Evolutionary conservation across 2,329 filamentous ascomycete genomes (phyloP).

Genomic region (Monilinia fructicola): DNA sequence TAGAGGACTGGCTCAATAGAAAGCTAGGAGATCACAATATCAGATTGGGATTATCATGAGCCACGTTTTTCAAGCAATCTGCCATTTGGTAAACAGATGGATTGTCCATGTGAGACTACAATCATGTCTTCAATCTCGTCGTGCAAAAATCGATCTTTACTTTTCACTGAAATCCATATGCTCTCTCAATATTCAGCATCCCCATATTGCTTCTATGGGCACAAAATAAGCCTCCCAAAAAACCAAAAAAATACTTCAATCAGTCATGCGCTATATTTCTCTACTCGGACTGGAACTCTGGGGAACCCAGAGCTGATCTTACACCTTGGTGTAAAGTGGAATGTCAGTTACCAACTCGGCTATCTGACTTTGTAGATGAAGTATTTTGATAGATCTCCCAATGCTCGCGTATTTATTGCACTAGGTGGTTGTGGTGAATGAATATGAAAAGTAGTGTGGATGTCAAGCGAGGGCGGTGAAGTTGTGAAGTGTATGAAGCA

Average conservation of each 20-base stretch:
- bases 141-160: background rate
- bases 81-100: background rate
- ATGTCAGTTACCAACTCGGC: background rate
- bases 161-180: background rate
- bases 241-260: background rate
- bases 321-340: background rate
- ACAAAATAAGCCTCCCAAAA: background rate
- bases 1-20: slow-evolving; percentile 38
- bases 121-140: background rate
- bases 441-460: background rate
- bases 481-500: too few relatives aligned
- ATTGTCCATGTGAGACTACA: background rate
- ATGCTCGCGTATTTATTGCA: too few relatives aligned
- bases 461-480: background rate
- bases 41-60: background rate
- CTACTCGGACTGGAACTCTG: background rate
- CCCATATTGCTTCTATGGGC: background rate
- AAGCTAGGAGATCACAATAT: slow-evolving; percentile 22
- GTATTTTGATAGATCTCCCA: background rate
- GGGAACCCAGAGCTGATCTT: background rate
- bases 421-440: background rate
- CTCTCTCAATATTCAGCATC: background rate
- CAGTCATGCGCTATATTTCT: background rate
- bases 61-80: background rate
- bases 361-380: too few relatives aligned